Percentiles rank a stretch among this genome's conserved stretches.
Evolutionary conservation across 2,329 filamentous ascomycete genomes (phyloP).

Genomic region (Coleophoma cylindrospora): DNA sequence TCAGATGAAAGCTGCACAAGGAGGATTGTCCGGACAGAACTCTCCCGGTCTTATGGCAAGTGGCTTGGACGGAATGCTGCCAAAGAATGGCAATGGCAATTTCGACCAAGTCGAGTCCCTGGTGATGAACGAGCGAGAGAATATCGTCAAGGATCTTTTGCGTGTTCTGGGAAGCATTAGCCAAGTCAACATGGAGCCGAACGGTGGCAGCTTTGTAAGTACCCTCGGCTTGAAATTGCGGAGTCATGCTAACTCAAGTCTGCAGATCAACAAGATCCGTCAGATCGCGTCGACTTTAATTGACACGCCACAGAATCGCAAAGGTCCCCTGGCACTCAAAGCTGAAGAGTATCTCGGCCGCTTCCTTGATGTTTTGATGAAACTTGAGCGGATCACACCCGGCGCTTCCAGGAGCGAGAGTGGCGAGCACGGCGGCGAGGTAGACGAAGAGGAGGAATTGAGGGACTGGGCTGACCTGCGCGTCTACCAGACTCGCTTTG

Average conservation of each 20-base stretch:
- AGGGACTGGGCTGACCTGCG: slow-evolving; percentile 73
- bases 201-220: slow-evolving; percentile 59
- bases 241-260: not conserved
- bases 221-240: too few species aligned
- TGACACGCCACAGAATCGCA: slow-evolving; percentile 49
- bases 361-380: slow-evolving; percentile 70
- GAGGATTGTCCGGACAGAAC: slow-evolving; percentile 3
- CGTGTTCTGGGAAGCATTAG: slow-evolving; percentile 71
- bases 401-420: slow-evolving; percentile 35
- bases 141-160: slow-evolving; percentile 76
- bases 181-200: slow-evolving; percentile 78
- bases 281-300: slow-evolving; percentile 78
- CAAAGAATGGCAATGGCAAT: slow-evolving; percentile 33
- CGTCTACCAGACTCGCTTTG: slow-evolving; percentile 71
- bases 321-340: slow-evolving; percentile 46
- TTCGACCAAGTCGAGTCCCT: slow-evolving; percentile 33
- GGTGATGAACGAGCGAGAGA: slow-evolving; percentile 72
- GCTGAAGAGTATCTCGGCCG: slow-evolving; percentile 67
- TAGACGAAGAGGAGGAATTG: slow-evolving; percentile 70
- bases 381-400: slow-evolving; percentile 51
- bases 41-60: slow-evolving; percentile 20
- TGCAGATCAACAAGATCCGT: slow-evolving; percentile 70
- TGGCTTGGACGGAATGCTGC: slow-evolving; percentile 20
- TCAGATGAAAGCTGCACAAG: slow-evolving; percentile 29
- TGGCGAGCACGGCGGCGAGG: slow-evolving; percentile 32